These are phyloP conservation scores for Malbranchea cinnamomea DNA, from an alignment of 2,329 filamentous ascomycete species.

Conservation along the genomic window DNA sequence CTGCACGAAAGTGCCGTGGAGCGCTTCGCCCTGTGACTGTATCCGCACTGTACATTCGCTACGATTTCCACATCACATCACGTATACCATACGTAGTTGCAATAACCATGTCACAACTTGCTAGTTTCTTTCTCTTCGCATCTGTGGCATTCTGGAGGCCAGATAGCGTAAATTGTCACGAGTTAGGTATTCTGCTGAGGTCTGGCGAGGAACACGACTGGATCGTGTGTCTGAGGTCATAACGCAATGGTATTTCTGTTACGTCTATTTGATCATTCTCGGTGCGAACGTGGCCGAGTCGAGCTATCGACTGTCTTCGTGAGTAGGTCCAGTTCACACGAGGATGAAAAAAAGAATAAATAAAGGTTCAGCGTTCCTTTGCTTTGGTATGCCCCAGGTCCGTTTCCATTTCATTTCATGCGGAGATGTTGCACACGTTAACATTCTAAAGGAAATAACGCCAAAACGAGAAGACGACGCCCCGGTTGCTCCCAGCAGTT, in stretches of 20 bases:
- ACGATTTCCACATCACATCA: no score
- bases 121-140: no score
- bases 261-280: conserved; percentile 11
- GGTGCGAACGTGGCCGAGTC: conserved; percentile 8
- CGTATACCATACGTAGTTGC: no score
- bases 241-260: conserved; percentile 12
- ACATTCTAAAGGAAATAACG: conserved; percentile 7
- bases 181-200: no score
- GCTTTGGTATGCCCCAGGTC: conserved; percentile 8
- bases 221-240: conserved; percentile 8
- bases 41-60: no score
- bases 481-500: conserved; percentile 28
- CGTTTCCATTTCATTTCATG: conserved; percentile 9
- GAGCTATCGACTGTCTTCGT: conserved; percentile 12
- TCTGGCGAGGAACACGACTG: no score
- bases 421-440: conserved; percentile 6
- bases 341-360: no score
- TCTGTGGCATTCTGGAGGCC: no score
- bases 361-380: conserved; percentile 20
- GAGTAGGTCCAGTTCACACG: conserved; percentile 25
- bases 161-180: no score
- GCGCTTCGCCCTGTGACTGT: no score
- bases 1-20: no score
- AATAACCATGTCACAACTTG: no score
- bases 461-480: conserved; percentile 6